Evolutionary conservation across 1,139 yeast genomes (phyloP), one percentile per base, ranked within the genome.

Genomic region (Candida sp.): DNA sequence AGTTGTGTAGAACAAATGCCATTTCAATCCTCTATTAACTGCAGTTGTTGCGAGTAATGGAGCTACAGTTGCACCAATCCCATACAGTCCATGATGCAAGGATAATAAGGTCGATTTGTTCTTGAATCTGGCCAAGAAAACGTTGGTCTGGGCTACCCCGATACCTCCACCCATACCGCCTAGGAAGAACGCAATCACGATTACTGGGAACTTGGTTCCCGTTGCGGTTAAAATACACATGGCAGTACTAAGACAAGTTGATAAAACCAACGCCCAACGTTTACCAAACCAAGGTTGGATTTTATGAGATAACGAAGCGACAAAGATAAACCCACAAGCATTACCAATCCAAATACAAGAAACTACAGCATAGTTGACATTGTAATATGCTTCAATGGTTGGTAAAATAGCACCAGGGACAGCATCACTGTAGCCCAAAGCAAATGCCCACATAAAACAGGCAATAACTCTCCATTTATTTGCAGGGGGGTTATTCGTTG

Each of bases 101-200:
- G 87, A 82, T 45, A 82, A 60, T 43, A 75, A 73, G 35, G 67
- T 72, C 15, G 81, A 69, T 34, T 75, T 70, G 29, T 73, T 70
- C 36, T 75, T 70, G 41, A 82, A 62, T 40, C 77, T 63, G 5
- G 82, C 70, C 12, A 81, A 55, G 48, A 80, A 82, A n/a, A 81
- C 70, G 53, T 82, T 83, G 46, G 74, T 70, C 46, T 80, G 82
- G 4, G 85, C 75, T 33, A 79, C 66, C 2, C 75, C 71, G n/a
- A 70, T 60, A 1, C 86, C 87, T 29, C 70, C 57, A 0, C 87
- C 89, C 38, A 78, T 55, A 0, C 88, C 88, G 2, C 83, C 82
- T 50, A 81, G 63, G 55, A 76, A 79, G 52, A 75, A 81, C 0
- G 73, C 85, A 35, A 73, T 56, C 12, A 79, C 81, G 9, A 77